Evolutionary conservation across 1,139 yeast species (phyloP).

Genomic region (Zygosaccharomyces sapae): DNA sequence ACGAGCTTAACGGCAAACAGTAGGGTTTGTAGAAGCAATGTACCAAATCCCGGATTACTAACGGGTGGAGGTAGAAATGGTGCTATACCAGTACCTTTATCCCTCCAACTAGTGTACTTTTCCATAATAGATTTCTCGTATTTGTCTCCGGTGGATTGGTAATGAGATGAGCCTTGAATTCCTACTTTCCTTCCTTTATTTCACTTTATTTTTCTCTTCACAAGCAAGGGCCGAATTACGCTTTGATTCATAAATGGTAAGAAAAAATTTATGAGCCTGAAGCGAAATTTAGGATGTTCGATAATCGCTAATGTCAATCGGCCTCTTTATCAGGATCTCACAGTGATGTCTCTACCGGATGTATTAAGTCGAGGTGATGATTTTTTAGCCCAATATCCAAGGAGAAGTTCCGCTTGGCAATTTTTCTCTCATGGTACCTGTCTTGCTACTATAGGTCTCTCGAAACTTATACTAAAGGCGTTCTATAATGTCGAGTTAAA

Average conservation of each 20-base stretch:
- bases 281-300: not conserved
- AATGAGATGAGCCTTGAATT: not conserved
- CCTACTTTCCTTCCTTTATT: not conserved
- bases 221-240: not conserved
- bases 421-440: constrained; percentile 67
- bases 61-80: constrained; percentile 58
- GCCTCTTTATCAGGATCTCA: not conserved
- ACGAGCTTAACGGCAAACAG: constrained; percentile 22
- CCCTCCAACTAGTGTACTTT: constrained; percentile 70
- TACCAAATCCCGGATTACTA: constrained; percentile 17
- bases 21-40: constrained; percentile 18
- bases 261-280: not conserved
- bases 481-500: constrained; percentile 61
- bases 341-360: constrained; percentile 62
- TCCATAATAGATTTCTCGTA: no score
- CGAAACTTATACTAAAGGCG: constrained; percentile 58
- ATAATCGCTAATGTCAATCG: not conserved
- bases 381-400: constrained; percentile 60
- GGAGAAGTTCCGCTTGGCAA: constrained; percentile 60
- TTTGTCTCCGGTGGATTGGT: no score
- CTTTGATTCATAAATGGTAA: not conserved
- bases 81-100: constrained; percentile 76
- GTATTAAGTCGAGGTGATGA: constrained; percentile 75
- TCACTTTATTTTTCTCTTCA: not conserved
- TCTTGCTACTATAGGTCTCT: constrained; percentile 56